Evolutionary conservation across 2,329 filamentous ascomycete species (phyloP), one percentile per base, ranked within the genome.

Genomic region (Pseudocercospora eumusae): DNA sequence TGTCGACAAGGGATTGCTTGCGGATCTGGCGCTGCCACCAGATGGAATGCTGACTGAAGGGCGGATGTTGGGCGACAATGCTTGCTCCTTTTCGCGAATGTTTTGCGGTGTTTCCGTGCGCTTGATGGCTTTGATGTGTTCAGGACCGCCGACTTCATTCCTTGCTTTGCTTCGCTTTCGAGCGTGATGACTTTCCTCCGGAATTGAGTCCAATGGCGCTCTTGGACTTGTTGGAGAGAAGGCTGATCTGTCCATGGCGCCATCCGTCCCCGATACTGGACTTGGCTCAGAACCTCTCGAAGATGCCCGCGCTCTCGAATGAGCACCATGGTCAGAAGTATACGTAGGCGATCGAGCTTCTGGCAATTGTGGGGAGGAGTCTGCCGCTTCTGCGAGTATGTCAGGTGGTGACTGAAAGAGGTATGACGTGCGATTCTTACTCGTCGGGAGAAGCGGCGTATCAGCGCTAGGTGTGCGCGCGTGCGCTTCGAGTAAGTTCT

Each of bases 341-440:
- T 57, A 59, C 49, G 44, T 59, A 28, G 63, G 57, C 28, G 61
- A 59, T 44, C 52, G 55, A 27, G 54, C 49, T 21, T 65, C 64
- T 9, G 18, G 44, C 2, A 42, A 13, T 18, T 56, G 52, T 50
- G 57, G 28, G 11, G 56, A 33, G 8, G 59, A 40, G 33, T 55
- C 45, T 56, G 56, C 21, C 52, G 56, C 58, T 63, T 57, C 62
- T 60, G 53, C 42, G 40, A 68, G 54, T 45, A 64, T 59, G 31
- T 67, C 67, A 23, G 80, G 78, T 11, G 78, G 76, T 9, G 77
- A 76, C 59, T 78, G 73, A 68, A 82, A 81, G 4, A 82, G 72
- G 27, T 78, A 74, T 13, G 81, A 80, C 8, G 79, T 78, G 61
- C 77, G 76, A 60, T 82, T 77, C 64, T 80, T 80, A 28, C 76